Base-by-base conservation (phyloP, 306 rosid genomes). In the Echinosophora koreensis region DNA sequence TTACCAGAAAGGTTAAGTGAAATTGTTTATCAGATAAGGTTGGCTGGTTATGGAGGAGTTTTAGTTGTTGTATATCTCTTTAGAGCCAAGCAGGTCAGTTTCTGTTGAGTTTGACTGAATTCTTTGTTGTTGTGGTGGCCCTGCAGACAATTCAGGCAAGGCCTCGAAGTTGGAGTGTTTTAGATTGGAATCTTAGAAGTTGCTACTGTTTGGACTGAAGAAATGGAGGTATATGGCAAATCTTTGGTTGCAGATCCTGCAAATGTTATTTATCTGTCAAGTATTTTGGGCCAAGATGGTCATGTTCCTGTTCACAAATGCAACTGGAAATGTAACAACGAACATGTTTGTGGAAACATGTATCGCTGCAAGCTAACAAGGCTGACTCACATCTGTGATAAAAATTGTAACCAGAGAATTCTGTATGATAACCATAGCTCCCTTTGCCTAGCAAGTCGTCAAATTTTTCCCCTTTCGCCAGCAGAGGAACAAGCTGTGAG, bases 321-420 rank as follows among this genome's bases (percentile, higher is more conserved):
- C 80, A 91, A 96, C 86, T 88, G 94, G 93, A 96, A 92, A 81
- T 96, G 99, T 83, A 80, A 89, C 83, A 96, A 96, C 9, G 99
- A 96, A 77, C 92, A 86, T 83, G 90, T 96, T 57, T 92, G 92
- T 58, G 99, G 97, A 69, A 96, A 96, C 80, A 92, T 92, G 96
- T 96, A 91, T 77, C 89, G 90, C 85, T 96, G 99, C 92, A 96
- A 91, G 88, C 82, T 88, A 69, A 92, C 99, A 63, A 97, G 97
- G 72, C 86, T 91, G 79, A 96, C 97, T 82, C 99, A 96, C 94
- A 96, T 96, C 79, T 96, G 99, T 76, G 99, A 96, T 88, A 92
- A 92, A 79, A 96, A 92, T 93, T 96, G 99, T 88, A 83, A 96
- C 89, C 99, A 92, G 89, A 84, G 98, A 87, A 96, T 96, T 85